phyloP scores from a whole-genome alignment of 176 grass and related monocot species.

The Puya raimondii region DNA sequence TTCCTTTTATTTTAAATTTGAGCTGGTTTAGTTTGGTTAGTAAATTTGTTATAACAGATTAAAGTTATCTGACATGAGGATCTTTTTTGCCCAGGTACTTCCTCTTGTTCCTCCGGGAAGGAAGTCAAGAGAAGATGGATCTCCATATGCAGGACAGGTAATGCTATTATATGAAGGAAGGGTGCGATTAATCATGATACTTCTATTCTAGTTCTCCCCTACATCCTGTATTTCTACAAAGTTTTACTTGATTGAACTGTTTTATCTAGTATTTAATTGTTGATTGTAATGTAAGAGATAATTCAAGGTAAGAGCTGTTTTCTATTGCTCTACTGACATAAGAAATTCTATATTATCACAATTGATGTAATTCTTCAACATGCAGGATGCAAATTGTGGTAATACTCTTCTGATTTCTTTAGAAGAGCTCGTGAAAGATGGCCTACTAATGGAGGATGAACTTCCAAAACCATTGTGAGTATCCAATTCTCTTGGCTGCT shows the following conservation, averaged over 20 bases:
- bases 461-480: constrained; percentile 64
- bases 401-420: constrained; percentile 88
- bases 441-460: constrained; percentile 66
- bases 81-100: constrained; percentile 50
- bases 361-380: background rate
- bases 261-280: no score
- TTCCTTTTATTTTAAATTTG: background rate
- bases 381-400: constrained; percentile 92
- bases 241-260: no score
- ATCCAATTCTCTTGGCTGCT: constrained; percentile 19
- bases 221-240: no score
- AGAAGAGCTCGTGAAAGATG: constrained; percentile 91
- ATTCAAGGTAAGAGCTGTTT: no score
- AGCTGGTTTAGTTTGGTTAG: background rate
- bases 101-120: constrained; percentile 89
- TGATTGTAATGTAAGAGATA: no score
- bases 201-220: no score
- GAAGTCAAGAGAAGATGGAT: constrained; percentile 82
- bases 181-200: no score
- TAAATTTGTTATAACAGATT: background rate
- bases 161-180: background rate
- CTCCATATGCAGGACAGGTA: constrained; percentile 93
- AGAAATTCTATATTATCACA: background rate
- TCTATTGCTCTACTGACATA: no score
- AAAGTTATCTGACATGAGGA: background rate